These are phyloP conservation scores for Citrullus mucosospermus DNA, from an alignment of 306 rosid species.

Conservation along the genomic window DNA sequence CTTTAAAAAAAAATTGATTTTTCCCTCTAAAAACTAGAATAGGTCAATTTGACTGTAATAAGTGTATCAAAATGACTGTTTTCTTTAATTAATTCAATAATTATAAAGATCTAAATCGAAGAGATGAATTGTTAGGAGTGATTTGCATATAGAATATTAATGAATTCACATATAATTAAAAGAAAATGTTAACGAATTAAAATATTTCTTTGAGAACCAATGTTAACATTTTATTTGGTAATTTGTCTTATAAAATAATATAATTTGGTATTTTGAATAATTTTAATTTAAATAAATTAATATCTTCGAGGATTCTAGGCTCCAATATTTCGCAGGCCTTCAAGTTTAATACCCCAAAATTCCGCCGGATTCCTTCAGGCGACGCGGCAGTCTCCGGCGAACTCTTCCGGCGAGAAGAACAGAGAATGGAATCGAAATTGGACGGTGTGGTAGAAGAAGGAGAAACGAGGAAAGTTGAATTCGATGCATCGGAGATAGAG, in stretches of 20 bases:
- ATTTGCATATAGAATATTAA: too few relatives aligned
- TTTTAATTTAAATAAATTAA: neutral
- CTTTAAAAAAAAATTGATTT: too few relatives aligned
- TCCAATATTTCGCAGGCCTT: neutral
- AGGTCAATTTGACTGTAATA: too few relatives aligned
- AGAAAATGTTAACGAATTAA: too few relatives aligned
- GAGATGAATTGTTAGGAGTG: too few relatives aligned
- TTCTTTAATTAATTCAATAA: too few relatives aligned
- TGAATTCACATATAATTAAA: too few relatives aligned
- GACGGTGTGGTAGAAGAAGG: conserved; percentile 1
- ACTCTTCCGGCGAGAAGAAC: neutral
- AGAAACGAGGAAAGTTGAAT: conserved; percentile 25
- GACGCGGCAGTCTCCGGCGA: neutral
- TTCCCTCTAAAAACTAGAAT: too few relatives aligned
- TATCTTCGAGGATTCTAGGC: neutral
- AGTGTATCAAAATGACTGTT: too few relatives aligned
- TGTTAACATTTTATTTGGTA: too few relatives aligned
- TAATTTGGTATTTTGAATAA: neutral
- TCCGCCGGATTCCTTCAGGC: neutral
- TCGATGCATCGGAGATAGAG: conserved; percentile 47
- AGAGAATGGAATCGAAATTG: conserved; percentile 16
- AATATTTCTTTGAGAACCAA: neutral
- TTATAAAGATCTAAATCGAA: too few relatives aligned
- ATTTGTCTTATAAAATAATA: too few relatives aligned
- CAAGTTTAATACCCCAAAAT: neutral